phyloP scores from a whole-genome alignment of 2,329 filamentous ascomycete genomes.

The Microcera coccophila region DNA sequence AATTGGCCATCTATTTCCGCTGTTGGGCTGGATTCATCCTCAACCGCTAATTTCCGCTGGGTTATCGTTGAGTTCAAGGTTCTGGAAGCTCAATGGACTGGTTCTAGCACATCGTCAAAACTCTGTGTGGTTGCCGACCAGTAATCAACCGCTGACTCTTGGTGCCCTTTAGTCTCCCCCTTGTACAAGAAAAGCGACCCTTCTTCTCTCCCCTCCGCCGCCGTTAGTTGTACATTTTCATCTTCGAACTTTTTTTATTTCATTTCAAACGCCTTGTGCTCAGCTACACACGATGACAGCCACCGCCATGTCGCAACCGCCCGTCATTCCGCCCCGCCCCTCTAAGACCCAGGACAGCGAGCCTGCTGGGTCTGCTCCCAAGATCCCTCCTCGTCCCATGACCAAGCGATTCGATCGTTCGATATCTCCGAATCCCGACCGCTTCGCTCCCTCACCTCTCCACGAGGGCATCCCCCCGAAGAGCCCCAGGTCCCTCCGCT shows the following conservation, averaged over 20 bases:
- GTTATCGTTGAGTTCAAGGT: conserved; percentile 6
- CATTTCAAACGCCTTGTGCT: conserved; percentile 14
- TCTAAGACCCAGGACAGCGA: conserved; percentile 46
- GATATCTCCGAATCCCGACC: conserved; percentile 69
- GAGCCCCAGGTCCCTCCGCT: conserved; percentile 37
- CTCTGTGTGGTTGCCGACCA: conserved; percentile 4
- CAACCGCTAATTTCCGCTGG: conserved; percentile 8
- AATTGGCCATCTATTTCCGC: background rate
- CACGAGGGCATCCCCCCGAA: conserved; percentile 62
- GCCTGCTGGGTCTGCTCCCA: conserved; percentile 48
- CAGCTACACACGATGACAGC: conserved; percentile 43
- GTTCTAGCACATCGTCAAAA: conserved; percentile 10
- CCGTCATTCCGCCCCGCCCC: conserved; percentile 56
- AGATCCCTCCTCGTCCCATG: conserved; percentile 72
- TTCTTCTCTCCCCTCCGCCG: conserved; percentile 6
- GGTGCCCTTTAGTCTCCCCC: conserved; percentile 6
- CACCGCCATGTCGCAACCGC: conserved; percentile 47
- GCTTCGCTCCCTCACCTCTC: conserved; percentile 80
- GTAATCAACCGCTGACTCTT: background rate
- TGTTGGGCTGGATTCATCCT: background rate
- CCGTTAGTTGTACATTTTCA: background rate
- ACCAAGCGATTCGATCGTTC: conserved; percentile 71
- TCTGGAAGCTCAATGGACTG: background rate
- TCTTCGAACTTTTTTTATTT: background rate
- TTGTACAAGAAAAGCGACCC: conserved; percentile 13